Conservation (phyloP, 2,329 filamentous ascomycete species). For the Thielaviopsis populi region DNA sequence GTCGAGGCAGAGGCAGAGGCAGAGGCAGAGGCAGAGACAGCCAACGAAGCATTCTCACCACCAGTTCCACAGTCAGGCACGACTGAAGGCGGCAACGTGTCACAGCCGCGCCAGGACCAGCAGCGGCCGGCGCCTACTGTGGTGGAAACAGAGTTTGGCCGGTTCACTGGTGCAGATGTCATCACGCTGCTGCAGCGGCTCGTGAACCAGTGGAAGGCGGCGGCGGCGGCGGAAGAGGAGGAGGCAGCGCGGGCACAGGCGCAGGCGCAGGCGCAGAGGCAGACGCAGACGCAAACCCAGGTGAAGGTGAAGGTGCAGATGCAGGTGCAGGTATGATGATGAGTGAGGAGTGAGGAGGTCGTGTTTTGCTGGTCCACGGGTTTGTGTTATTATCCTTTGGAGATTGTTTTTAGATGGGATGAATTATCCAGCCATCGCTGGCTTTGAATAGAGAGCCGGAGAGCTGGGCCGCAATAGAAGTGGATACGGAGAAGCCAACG, state of each 20-base stretch:
- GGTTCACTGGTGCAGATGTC: neutral
- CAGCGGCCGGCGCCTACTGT: neutral
- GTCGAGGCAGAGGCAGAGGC: neutral
- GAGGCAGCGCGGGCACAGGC: neutral
- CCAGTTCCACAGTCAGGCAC: neutral
- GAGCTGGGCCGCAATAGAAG: neutral
- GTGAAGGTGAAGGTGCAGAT: too few relatives aligned
- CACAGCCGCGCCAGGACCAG: neutral
- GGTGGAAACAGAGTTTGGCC: conserved; percentile 8
- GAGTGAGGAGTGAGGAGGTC: too few relatives aligned
- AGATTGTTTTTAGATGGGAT: neutral
- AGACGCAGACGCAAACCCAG: too few relatives aligned
- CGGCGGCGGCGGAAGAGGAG: neutral
- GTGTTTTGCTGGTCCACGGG: too few relatives aligned
- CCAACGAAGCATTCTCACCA: neutral
- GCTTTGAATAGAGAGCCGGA: neutral
- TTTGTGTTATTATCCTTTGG: neutral
- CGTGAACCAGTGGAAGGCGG: neutral
- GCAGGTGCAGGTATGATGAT: too few relatives aligned
- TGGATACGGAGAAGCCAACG: too few relatives aligned
- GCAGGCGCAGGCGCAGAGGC: neutral
- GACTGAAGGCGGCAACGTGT: neutral
- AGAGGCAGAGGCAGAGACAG: neutral
- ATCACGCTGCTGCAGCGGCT: conserved; percentile 1
- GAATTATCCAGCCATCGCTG: neutral